Percentiles rank a stretch among this genome's conserved stretches.
These are phyloP conservation scores for Daldinia concentrica DNA, from an alignment of 495 filamentous ascomycete genomes.

Conservation along the genomic window DNA sequence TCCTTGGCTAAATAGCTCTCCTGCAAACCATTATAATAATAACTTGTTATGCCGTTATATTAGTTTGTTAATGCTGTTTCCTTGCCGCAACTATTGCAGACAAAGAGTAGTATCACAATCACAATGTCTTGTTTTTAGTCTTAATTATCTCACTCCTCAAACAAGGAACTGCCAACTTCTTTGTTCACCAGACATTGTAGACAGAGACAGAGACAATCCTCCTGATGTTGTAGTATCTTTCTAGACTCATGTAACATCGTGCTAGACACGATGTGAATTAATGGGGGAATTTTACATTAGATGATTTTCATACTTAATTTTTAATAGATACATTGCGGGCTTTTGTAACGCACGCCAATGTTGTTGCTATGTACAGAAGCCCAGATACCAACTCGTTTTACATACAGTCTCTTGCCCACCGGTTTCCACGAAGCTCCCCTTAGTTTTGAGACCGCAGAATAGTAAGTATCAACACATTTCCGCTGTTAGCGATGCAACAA, in stretches of 20 bases:
- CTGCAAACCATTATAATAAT: not conserved
- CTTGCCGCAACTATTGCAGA: not conserved
- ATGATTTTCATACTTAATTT: constrained; percentile 17
- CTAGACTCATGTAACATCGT: not conserved
- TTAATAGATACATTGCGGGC: constrained; percentile 22
- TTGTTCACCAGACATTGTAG: not conserved
- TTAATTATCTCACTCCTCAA: not conserved
- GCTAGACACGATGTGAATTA: not conserved
- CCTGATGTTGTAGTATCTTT: not conserved
- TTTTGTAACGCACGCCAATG: constrained; percentile 20
- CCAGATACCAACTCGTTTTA: constrained; percentile 27
- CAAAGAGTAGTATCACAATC: not conserved
- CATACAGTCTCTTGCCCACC: constrained; percentile 32
- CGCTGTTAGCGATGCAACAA: constrained; percentile 15
- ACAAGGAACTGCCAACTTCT: not conserved
- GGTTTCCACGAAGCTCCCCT: constrained; percentile 14
- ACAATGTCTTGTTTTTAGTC: not conserved
- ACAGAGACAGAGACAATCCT: not conserved
- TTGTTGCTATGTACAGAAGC: constrained; percentile 36
- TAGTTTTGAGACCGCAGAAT: constrained; percentile 21
- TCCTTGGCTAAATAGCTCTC: not conserved
- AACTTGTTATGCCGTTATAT: not conserved
- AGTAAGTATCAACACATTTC: constrained; percentile 25
- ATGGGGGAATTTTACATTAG: constrained; percentile 11
- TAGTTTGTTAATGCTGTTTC: not conserved